A percentile compares a stretch with the other conserved stretches of the same genome.
These are phyloP conservation scores for Moesziomyces globuligerus DNA, from an alignment of 1,284 basidiomycete genomes.

Conservation along the genomic window DNA sequence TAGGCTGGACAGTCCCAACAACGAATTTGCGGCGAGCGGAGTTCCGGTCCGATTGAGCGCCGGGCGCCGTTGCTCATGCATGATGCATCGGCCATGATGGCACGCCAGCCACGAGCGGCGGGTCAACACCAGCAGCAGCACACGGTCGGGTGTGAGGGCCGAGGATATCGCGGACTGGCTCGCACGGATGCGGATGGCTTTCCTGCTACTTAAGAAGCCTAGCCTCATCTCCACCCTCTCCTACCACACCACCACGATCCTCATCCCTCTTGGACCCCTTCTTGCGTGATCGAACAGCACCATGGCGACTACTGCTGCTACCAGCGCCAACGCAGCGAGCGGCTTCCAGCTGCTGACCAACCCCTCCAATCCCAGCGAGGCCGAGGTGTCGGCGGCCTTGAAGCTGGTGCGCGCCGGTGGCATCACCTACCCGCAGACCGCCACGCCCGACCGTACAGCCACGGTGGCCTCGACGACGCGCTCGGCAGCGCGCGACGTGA, in stretches of 20 bases:
- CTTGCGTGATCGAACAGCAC: background rate
- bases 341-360: conserved; percentile 28
- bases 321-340: conserved; percentile 14
- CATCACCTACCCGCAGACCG: conserved; percentile 18
- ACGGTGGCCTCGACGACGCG: conserved; percentile 10
- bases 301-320: conserved; percentile 22
- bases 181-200: too few relatives aligned
- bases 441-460: conserved; percentile 17
- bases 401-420: conserved; percentile 25
- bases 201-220: too few relatives aligned
- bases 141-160: too few relatives aligned
- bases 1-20: too few relatives aligned
- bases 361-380: conserved; percentile 16
- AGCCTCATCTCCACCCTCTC: conserved; percentile 1
- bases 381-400: conserved; percentile 19
- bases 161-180: too few relatives aligned
- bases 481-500: conserved; percentile 13
- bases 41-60: too few relatives aligned
- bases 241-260: background rate
- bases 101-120: too few relatives aligned
- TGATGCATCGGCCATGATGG: too few relatives aligned
- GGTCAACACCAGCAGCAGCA: too few relatives aligned
- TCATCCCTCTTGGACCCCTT: background rate
- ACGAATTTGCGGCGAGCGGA: too few relatives aligned
- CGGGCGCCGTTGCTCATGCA: too few relatives aligned